Evolutionary conservation across 1,284 basidiomycete species (phyloP), one percentile per base, ranked within the genome.

Genomic region (Vanrija sp.): DNA sequence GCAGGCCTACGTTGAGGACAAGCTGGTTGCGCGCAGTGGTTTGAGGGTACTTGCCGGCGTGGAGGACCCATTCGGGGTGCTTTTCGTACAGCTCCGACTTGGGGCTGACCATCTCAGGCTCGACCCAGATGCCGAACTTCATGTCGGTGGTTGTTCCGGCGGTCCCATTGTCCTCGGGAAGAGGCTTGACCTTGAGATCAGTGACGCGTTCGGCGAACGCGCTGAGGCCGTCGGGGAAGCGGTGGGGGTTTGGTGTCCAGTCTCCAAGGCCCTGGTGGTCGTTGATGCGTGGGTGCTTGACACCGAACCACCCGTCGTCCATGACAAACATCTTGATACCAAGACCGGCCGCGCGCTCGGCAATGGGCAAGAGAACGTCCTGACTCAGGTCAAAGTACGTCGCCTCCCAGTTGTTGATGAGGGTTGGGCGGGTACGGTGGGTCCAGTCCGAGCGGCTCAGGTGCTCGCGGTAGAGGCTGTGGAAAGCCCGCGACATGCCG

Each of bases 241-340:
- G 51, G n/a, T 53, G 38, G 3, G 55, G 46, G 46, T 69, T 72
- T 19, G 57, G 53, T 5, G 60, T 59, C 69, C 69, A 72, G 50
- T 72, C 69, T 2, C 70, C 70, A 8, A 72, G 51, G 1, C 66
- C 68, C 14, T 60, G 57, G 14, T 52, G 23, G 55, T 68, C 67
- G 39, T 46, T 38, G 8, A 49, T n/a, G 28, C 69, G 55, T 38
- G 68, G 63, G 48, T 70, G 55, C 49, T 65, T 65, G 49, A 54
- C 49, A 3, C 70, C 70, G 49, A 71, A 72, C 70, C 70, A 72
- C 8, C 70, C 70, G 49, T 71, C 70, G 44, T 72, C 70, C 57
- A 72, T 63, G 42, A 72, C 68, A 47, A 71, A 69, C 34, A 69
- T 50, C 53, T 63, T 61, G 40, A 69, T 58, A 3, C 68, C 68